phyloP scores from a whole-genome alignment of 2,329 filamentous ascomycete species.

The Chlorencoelia australis region DNA sequence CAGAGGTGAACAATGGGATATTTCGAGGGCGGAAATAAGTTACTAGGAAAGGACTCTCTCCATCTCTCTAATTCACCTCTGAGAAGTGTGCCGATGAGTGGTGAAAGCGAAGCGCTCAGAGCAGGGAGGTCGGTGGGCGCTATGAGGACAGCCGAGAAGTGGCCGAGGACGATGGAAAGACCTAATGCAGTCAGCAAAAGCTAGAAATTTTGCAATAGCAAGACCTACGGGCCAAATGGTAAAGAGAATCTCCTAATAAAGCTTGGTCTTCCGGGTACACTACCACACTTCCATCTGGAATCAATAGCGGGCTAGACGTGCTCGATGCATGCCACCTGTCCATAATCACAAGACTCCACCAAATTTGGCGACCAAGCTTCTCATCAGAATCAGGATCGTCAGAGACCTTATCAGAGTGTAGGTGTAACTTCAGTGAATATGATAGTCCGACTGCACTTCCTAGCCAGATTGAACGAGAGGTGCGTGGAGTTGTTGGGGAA shows the following conservation, averaged over 20 bases:
- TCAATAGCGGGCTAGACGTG: constrained; percentile 50
- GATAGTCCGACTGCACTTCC: constrained; percentile 56
- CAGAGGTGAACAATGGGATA: constrained; percentile 52
- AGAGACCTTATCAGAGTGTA: constrained; percentile 34
- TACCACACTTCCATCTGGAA: constrained; percentile 52
- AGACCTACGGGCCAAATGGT: constrained; percentile 53
- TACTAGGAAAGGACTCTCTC: constrained; percentile 50
- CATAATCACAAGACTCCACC: constrained; percentile 63
- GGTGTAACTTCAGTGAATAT: constrained; percentile 53
- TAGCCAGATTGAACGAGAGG: constrained; percentile 44
- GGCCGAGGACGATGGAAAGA: constrained; percentile 48
- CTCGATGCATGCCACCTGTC: constrained; percentile 67
- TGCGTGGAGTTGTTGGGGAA: constrained; percentile 29
- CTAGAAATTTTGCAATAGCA: neutral
- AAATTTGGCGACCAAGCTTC: constrained; percentile 52
- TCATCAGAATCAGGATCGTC: constrained; percentile 50
- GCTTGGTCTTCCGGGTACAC: constrained; percentile 48
- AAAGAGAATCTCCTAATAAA: constrained; percentile 53
- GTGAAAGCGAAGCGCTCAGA: constrained; percentile 31
- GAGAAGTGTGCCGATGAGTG: constrained; percentile 39
- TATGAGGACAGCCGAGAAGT: constrained; percentile 39
- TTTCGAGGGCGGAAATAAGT: constrained; percentile 38
- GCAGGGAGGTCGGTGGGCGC: constrained; percentile 34
- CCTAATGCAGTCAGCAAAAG: constrained; percentile 30
- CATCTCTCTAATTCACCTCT: constrained; percentile 54